Percentiles rank a stretch among this genome's conserved stretches.
Evolutionary conservation across 2,329 filamentous ascomycete genomes (phyloP).

Genomic region (Ophiostoma himal-ulmi): DNA sequence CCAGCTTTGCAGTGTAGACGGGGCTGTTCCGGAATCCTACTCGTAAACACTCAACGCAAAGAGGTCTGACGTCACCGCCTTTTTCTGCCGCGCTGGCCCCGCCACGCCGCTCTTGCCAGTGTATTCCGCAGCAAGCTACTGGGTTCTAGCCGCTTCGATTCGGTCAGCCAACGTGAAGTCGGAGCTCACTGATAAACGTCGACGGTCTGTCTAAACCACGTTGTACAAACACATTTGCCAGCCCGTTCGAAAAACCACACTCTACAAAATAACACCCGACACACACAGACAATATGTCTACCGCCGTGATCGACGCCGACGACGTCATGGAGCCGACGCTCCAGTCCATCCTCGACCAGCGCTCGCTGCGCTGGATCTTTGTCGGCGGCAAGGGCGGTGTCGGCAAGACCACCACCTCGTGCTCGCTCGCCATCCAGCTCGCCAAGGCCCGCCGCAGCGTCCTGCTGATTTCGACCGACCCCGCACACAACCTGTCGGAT

Average conservation of each 20-base stretch:
- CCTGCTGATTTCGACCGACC: constrained; percentile 95
- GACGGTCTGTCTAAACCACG: background rate
- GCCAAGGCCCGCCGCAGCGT: constrained; percentile 92
- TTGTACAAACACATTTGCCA: background rate
- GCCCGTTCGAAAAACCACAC: background rate
- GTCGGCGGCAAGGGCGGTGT: constrained; percentile 98
- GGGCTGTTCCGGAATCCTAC: background rate
- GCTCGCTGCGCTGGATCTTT: constrained; percentile 95
- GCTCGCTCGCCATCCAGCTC: constrained; percentile 95
- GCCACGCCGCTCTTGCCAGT: background rate
- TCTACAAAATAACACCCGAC: background rate
- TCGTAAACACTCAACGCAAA: background rate
- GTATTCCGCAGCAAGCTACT: constrained; percentile 5
- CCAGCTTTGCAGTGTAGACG: background rate
- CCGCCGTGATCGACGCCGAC: constrained; percentile 53
- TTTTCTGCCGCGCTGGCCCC: constrained; percentile 13
- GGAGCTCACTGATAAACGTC: background rate
- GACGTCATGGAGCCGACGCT: constrained; percentile 86
- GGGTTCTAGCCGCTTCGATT: constrained; percentile 23
- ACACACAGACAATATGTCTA: constrained; percentile 31
- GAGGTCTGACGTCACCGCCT: constrained; percentile 5
- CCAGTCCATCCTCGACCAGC: constrained; percentile 91
- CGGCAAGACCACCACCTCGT: constrained; percentile 98
- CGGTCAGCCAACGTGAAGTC: background rate
- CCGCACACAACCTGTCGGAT: constrained; percentile 95